Evolutionary conservation across 2,329 filamentous ascomycete species (phyloP), one percentile per base, ranked within the genome.

Genomic region (Coniosporium tulheliwenetii): DNA sequence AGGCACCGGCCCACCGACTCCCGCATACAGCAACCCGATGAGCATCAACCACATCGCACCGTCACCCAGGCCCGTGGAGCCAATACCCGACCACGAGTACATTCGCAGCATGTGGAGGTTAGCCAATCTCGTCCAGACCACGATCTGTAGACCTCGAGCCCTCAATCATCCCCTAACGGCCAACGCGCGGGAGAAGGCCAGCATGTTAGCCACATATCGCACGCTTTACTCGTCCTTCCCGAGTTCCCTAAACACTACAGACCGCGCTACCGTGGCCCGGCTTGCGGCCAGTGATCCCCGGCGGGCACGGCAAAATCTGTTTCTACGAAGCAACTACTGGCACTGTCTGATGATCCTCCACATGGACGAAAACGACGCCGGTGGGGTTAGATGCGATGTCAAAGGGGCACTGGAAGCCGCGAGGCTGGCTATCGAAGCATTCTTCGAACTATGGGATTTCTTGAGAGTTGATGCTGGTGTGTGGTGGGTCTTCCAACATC

Each of bases 401-500:
- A 67, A 77, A 13, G 79, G 74, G 4, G 81, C 81, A 2, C 62
- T 87, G 10, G 81, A 86, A 56, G 80, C 81, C 0, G 82, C 82
- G 0, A 77, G 85, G 50, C 79, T 82, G 53, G 82, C 82, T 4
- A 74, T 89, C 37, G 71, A 69, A 36, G 67, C 80, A 1, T 89
- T 86, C 54, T 86, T 87, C 56, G 67, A 85, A 43, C 67, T 86
- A 5, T 83, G 78, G 59, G 66, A 64, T 32, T 61, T 84, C 10
- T 77, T 86, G 45, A 75, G 79, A 48, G 65, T 66, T 12, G 83
- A 89, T 61, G 80, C 81, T 1, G 71, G 77, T 10, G 81, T 86
- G 1, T 87, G 82, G 82, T 89, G 82, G 82, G 81, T 85, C 1
- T 85, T 86, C 48, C 83, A 85, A 55, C 83, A 87, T 54, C 67